Percentiles rank a stretch among this genome's conserved stretches.
phyloP scores from a whole-genome alignment of 129 eudicot genomes.

The Chrysanthemum makinoi region DNA sequence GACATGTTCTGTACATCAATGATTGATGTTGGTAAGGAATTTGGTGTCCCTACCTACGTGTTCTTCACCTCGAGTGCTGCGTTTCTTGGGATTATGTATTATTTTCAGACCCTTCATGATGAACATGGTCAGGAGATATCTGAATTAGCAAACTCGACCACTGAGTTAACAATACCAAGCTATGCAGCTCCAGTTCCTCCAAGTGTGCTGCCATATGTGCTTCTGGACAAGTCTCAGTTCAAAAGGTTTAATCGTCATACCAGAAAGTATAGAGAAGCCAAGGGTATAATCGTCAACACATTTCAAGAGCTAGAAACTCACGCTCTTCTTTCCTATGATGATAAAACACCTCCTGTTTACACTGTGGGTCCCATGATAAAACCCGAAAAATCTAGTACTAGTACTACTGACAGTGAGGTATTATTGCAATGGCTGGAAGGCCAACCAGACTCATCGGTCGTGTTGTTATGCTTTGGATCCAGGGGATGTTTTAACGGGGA shows the following conservation, averaged over 20 bases:
- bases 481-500: too few species aligned
- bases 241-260: constrained; percentile 34
- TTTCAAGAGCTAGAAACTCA: constrained; percentile 48
- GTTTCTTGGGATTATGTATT: constrained; percentile 43
- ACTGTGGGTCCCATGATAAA: constrained; percentile 40
- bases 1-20: constrained; percentile 64
- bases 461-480: too few species aligned
- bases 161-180: constrained; percentile 26
- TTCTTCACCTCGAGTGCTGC: constrained; percentile 49
- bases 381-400: too few species aligned
- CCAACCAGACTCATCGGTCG: too few species aligned
- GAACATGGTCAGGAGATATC: constrained; percentile 30
- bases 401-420: neutral
- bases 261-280: constrained; percentile 44
- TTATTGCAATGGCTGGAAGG: too few species aligned
- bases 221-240: constrained; percentile 33
- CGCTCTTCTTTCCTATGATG: constrained; percentile 29
- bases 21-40: constrained; percentile 50
- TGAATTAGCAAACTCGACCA: constrained; percentile 17
- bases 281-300: constrained; percentile 50
- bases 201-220: constrained; percentile 25
- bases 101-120: constrained; percentile 38
- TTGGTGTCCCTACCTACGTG: constrained; percentile 40
- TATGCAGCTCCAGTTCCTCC: constrained; percentile 39
- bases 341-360: constrained; percentile 39